Percentiles rank a stretch among this genome's conserved stretches.
phyloP scores from a whole-genome alignment of 306 rosid genomes.

The Inga oerstediana region DNA sequence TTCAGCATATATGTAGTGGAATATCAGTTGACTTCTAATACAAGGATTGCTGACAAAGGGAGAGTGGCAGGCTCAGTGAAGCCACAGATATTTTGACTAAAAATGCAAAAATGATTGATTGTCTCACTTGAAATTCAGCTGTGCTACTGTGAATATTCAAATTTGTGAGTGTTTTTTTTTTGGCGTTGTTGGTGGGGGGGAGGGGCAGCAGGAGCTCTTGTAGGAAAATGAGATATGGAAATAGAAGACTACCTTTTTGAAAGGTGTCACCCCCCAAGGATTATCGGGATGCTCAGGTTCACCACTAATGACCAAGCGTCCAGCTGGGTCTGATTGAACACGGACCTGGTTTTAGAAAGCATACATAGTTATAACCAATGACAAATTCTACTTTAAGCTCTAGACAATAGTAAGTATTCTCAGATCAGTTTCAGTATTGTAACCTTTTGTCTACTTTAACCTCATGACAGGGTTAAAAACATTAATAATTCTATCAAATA shows the following conservation, averaged over 20 bases:
- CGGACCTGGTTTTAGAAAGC: constrained; percentile 67
- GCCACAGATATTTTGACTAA: neutral
- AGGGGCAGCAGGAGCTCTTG: neutral
- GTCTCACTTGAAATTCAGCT: constrained; percentile 7
- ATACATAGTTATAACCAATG: constrained; percentile 7
- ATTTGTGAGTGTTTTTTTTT: too few relatives aligned
- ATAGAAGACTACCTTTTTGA: constrained; percentile 71
- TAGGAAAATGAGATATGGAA: neutral
- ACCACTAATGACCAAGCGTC: constrained; percentile 91
- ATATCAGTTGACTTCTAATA: neutral
- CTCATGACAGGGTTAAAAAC: neutral
- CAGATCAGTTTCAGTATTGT: constrained; percentile 20
- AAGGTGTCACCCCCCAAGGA: constrained; percentile 99
- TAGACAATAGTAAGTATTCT: neutral
- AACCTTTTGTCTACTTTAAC: neutral
- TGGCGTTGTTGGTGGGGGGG: neutral
- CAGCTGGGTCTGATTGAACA: constrained; percentile 96
- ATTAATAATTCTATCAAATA: neutral
- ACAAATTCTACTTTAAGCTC: neutral
- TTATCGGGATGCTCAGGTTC: constrained; percentile 92
- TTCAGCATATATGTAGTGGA: neutral
- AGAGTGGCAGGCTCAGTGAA: neutral
- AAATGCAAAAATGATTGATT: neutral
- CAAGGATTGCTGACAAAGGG: neutral
- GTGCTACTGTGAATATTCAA: neutral